A percentile compares a stretch with the other conserved stretches of the same genome.
Evolutionary conservation across 768 basidiomycete species (phyloP).

Genomic region (Tylopilus vinaceipallidus): DNA sequence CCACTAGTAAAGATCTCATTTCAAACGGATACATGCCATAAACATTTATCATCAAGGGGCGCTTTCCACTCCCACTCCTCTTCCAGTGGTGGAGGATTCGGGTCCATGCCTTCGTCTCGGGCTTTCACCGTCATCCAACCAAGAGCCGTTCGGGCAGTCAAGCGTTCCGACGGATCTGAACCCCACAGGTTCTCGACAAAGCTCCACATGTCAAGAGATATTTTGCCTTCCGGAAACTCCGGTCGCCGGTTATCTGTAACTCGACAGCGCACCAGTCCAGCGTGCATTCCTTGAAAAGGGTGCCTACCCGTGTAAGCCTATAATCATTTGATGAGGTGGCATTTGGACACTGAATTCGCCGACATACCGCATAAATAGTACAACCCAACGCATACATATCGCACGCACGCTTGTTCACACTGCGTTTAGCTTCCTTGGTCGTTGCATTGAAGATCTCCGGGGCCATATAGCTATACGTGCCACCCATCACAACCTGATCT

Average conservation of each 20-base stretch:
- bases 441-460: slow-evolving; percentile 21
- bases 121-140: slow-evolving; percentile 26
- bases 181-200: slow-evolving; percentile 32
- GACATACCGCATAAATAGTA: slow-evolving; percentile 38
- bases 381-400: slow-evolving; percentile 45
- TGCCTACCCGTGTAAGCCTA: slow-evolving; percentile 18
- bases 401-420: slow-evolving; percentile 27
- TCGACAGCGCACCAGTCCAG: neutral
- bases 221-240: slow-evolving; percentile 12
- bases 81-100: slow-evolving; percentile 5
- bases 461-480: slow-evolving; percentile 25
- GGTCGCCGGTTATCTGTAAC: slow-evolving; percentile 8
- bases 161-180: slow-evolving; percentile 14
- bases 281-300: slow-evolving; percentile 3
- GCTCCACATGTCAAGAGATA: slow-evolving; percentile 27
- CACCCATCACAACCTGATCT: slow-evolving; percentile 6
- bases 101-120: slow-evolving; percentile 3
- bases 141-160: slow-evolving; percentile 22
- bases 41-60: neutral
- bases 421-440: neutral
- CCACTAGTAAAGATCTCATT: neutral
- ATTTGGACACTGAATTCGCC: neutral
- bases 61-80: slow-evolving; percentile 20
- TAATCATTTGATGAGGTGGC: neutral
- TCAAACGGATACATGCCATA: slow-evolving; percentile 15